Percentiles rank a stretch among this genome's conserved stretches.
Conservation (phyloP, 768 basidiomycete species). For the Pleurotus eryngii region DNA sequence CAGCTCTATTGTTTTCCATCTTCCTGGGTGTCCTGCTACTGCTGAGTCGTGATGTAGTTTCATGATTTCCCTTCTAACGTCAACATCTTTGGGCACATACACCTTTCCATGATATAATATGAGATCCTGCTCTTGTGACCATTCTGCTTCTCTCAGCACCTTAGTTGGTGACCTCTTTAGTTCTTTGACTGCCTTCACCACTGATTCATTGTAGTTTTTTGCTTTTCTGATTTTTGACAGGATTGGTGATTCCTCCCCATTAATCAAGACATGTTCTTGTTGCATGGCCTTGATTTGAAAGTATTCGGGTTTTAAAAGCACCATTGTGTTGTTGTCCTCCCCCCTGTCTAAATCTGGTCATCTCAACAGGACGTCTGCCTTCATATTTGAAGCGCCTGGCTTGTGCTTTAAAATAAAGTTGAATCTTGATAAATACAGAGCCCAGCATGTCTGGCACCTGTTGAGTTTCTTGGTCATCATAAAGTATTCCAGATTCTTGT, state of each 20-base stretch:
- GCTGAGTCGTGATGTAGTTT: slow-evolving; percentile 21
- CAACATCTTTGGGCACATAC: slow-evolving; percentile 18
- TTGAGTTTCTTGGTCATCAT: neutral
- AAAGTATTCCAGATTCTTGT: slow-evolving; percentile 44
- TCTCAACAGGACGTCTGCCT: too few species aligned
- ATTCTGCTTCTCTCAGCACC: slow-evolving; percentile 3
- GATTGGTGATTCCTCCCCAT: neutral
- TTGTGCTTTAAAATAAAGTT: too few species aligned
- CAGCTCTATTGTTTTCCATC: slow-evolving; percentile 22
- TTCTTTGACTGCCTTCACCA: neutral
- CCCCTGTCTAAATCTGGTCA: too few species aligned
- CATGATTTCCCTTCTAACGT: slow-evolving; percentile 12
- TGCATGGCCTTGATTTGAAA: too few species aligned
- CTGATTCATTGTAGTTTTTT: neutral
- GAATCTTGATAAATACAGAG: too few species aligned
- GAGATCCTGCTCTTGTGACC: slow-evolving; percentile 5
- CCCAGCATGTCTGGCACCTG: too few species aligned
- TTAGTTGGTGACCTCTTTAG: too few species aligned
- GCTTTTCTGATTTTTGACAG: neutral
- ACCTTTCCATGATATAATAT: slow-evolving; percentile 8
- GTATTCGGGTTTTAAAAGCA: too few species aligned
- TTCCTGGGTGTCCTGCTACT: slow-evolving; percentile 28
- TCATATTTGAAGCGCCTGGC: too few species aligned
- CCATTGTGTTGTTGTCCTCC: too few species aligned
- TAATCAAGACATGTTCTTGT: too few species aligned